These are phyloP conservation scores for Dimocarpus longan DNA, from an alignment of 345 rosid species.

Conservation along the genomic window DNA sequence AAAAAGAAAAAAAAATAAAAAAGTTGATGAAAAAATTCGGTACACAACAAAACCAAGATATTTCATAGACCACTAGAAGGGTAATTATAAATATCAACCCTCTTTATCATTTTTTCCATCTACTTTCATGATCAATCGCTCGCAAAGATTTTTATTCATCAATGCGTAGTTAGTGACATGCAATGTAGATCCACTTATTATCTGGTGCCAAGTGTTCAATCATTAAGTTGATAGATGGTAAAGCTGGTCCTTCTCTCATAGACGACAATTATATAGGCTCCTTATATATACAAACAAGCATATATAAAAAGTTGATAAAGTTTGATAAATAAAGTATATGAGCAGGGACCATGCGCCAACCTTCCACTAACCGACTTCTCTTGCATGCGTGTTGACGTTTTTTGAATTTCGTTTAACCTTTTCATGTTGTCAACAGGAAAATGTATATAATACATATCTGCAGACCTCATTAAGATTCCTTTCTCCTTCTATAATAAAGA, in stretches of 20 bases:
- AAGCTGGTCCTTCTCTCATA: neutral
- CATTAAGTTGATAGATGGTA: neutral
- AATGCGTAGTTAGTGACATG: neutral
- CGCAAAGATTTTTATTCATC: neutral
- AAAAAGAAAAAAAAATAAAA: no score
- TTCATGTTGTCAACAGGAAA: neutral
- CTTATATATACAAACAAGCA: neutral
- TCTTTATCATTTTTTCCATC: neutral
- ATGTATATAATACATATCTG: neutral
- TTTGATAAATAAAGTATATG: neutral
- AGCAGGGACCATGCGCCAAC: neutral
- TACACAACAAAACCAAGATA: neutral
- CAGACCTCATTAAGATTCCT: neutral
- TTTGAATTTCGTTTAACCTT: neutral
- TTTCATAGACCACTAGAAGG: neutral
- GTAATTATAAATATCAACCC: neutral
- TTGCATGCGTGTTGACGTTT: constrained; percentile 33
- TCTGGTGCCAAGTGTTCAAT: neutral
- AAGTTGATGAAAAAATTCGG: neutral
- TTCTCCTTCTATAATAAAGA: no score
- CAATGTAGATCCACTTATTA: neutral
- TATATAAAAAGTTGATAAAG: neutral
- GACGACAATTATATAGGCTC: neutral
- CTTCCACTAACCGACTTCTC: constrained; percentile 29
- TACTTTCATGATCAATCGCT: neutral